These are phyloP conservation scores for Thelephora ganbajun DNA, from an alignment of 768 basidiomycete species.

Conservation along the genomic window DNA sequence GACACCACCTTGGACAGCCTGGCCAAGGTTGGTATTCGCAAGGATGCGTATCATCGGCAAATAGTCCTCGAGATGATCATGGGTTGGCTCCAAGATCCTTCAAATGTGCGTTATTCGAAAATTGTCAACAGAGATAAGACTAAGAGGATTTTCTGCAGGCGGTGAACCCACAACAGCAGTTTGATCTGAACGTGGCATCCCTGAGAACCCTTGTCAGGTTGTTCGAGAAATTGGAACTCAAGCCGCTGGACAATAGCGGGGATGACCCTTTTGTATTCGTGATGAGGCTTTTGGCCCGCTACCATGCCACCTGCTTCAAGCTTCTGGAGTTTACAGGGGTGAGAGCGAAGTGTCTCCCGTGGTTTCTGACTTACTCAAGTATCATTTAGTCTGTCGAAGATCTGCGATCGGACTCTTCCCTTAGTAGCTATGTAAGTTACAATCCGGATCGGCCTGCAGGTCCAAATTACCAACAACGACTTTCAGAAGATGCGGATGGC, in stretches of 20 bases:
- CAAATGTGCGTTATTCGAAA: constrained; percentile 25
- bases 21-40: constrained; percentile 48
- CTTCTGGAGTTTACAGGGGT: constrained; percentile 28
- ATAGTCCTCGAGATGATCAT: constrained; percentile 62
- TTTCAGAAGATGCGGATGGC: constrained; percentile 5
- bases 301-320: constrained; percentile 51
- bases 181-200: constrained; percentile 61
- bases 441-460: too few species aligned
- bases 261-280: constrained; percentile 59
- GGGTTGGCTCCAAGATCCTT: constrained; percentile 58
- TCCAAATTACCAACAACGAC: too few species aligned
- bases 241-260: constrained; percentile 38
- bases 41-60: constrained; percentile 54
- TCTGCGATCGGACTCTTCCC: constrained; percentile 8
- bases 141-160: constrained; percentile 12
- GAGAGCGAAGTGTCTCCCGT: not conserved
- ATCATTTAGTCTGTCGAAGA: constrained; percentile 13
- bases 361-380: not conserved
- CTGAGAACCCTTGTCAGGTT: constrained; percentile 64
- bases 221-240: constrained; percentile 60
- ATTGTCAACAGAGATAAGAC: not conserved
- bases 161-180: constrained; percentile 26
- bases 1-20: constrained; percentile 52
- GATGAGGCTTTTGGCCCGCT: constrained; percentile 68
- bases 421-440: not conserved